These are phyloP conservation scores for Trypanosoma rangeli DNA, from an alignment of 208 protist species.

Conservation along the genomic window DNA sequence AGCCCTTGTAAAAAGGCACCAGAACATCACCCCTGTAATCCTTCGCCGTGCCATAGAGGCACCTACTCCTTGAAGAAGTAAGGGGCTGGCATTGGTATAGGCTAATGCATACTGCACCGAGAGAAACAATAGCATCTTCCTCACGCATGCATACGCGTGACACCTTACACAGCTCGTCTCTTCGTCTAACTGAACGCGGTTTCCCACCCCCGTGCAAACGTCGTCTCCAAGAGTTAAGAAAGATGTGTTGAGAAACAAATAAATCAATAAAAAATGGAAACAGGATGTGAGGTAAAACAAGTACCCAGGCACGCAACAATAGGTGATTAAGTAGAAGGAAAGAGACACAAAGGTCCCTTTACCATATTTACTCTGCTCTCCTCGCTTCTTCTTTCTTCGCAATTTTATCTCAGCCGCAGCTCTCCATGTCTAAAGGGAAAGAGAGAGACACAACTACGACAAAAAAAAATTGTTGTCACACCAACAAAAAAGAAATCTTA, in stretches of 20 bases:
- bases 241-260: background rate
- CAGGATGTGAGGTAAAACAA: background rate
- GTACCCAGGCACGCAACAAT: too few relatives aligned
- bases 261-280: conserved; percentile 5
- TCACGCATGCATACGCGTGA: conserved; percentile 14
- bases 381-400: background rate
- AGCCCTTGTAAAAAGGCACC: conserved; percentile 37
- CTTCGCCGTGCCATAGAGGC: background rate
- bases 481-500: background rate
- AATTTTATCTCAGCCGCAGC: background rate
- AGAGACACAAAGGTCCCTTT: too few relatives aligned
- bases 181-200: background rate
- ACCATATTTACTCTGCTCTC: too few relatives aligned
- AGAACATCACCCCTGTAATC: conserved; percentile 40
- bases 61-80: background rate
- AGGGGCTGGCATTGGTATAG: conserved; percentile 26
- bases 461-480: background rate
- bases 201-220: too few relatives aligned
- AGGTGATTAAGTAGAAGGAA: too few relatives aligned
- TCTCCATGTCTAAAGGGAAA: background rate
- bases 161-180: background rate
- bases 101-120: conserved; percentile 23
- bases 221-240: background rate
- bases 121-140: conserved; percentile 11
- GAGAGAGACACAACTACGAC: background rate